These are phyloP conservation scores for Saccharum spontaneum DNA, from an alignment of 176 grass and related monocot species.

Conservation along the genomic window DNA sequence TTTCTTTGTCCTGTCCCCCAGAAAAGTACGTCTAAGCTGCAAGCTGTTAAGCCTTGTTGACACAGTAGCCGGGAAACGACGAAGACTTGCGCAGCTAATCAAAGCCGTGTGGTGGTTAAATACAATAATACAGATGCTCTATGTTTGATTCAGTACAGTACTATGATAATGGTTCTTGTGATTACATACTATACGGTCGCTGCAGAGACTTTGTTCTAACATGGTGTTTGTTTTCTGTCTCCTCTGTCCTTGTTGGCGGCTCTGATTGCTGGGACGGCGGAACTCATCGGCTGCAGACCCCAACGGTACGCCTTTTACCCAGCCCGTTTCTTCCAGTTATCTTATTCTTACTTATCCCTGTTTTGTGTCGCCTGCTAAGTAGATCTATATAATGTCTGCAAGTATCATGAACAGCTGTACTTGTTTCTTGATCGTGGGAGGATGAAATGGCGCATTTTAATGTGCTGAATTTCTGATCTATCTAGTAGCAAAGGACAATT, in stretches of 20 bases:
- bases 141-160: neutral
- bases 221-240: neutral
- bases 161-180: neutral
- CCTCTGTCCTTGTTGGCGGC: conserved; percentile 12
- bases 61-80: neutral
- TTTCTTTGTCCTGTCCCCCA: conserved; percentile 9
- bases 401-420: neutral
- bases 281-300: conserved; percentile 42
- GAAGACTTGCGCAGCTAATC: conserved; percentile 10
- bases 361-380: neutral
- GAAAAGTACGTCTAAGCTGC: conserved; percentile 32
- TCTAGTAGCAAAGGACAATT: neutral
- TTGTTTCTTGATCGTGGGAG: neutral
- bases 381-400: neutral
- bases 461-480: neutral
- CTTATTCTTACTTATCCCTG: neutral
- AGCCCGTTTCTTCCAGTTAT: conserved; percentile 6
- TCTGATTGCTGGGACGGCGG: conserved; percentile 38
- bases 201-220: conserved; percentile 23
- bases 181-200: neutral
- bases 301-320: conserved; percentile 49
- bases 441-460: neutral
- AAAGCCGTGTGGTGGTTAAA: neutral
- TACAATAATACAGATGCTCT: conserved; percentile 27
- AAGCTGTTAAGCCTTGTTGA: neutral